Conservation (phyloP, 2,329 filamentous ascomycete species). For the Cercospora sojina region DNA sequence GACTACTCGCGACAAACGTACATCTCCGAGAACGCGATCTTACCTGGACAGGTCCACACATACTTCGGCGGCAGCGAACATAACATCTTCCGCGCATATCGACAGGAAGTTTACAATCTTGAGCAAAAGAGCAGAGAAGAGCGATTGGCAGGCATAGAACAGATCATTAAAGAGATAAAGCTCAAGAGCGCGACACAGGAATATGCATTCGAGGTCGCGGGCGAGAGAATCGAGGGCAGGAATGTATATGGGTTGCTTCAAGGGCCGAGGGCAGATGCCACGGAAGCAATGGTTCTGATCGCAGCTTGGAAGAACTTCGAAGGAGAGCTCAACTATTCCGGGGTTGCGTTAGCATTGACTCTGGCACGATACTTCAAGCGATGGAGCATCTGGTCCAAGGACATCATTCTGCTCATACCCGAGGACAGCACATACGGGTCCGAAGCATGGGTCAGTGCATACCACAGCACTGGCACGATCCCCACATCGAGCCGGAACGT, state of each 20-base stretch:
- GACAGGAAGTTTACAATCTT: constrained; percentile 72
- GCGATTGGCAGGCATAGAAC: constrained; percentile 58
- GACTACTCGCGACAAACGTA: constrained; percentile 91
- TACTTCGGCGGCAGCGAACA: constrained; percentile 97
- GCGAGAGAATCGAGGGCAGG: constrained; percentile 71
- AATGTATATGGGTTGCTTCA: constrained; percentile 94
- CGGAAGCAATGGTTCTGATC: constrained; percentile 91
- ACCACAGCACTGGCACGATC: constrained; percentile 83
- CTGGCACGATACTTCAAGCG: constrained; percentile 92
- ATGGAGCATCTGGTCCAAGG: constrained; percentile 98
- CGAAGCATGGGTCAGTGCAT: constrained; percentile 96
- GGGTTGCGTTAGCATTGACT: constrained; percentile 80
- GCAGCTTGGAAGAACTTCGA: constrained; percentile 84
- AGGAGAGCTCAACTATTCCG: constrained; percentile 76
- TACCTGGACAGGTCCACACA: constrained; percentile 94
- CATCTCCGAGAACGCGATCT: constrained; percentile 93
- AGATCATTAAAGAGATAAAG: constrained; percentile 73
- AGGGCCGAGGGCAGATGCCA: constrained; percentile 91
- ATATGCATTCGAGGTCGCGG: constrained; percentile 80
- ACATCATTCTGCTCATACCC: constrained; percentile 88
- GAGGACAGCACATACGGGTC: constrained; percentile 86
- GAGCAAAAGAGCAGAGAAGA: constrained; percentile 46
- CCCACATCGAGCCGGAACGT: constrained; percentile 53
- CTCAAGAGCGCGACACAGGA: constrained; percentile 85
- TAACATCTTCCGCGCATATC: constrained; percentile 87